Evolutionary conservation across 768 basidiomycete genomes (phyloP).

Genomic region (Coprinellus aureogranulatus): DNA sequence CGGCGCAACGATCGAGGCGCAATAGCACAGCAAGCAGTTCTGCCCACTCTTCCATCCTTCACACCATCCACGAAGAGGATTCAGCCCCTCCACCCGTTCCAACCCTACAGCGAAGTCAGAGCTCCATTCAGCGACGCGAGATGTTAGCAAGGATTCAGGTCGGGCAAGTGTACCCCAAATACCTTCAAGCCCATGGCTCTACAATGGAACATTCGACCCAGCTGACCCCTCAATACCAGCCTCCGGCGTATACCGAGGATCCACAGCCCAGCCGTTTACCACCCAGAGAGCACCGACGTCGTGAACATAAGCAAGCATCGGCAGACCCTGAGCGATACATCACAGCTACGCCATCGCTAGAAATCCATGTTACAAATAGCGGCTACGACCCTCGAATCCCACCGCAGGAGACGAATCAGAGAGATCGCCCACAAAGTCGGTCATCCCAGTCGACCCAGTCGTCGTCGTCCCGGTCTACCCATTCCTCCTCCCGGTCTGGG

Average conservation of each 20-base stretch:
- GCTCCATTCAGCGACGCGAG: background rate
- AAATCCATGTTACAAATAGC: no score
- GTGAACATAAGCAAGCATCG: no score
- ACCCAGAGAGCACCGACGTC: background rate
- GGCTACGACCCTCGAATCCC: no score
- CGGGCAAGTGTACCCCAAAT: slow-evolving; percentile 10
- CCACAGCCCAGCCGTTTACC: background rate
- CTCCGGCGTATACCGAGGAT: background rate
- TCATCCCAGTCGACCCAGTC: background rate
- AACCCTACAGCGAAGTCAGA: background rate
- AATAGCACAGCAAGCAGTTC: slow-evolving; percentile 5
- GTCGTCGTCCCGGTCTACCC: slow-evolving; percentile 7
- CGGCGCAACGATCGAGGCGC: background rate
- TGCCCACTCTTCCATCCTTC: background rate
- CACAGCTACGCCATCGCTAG: no score
- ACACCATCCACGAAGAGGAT: slow-evolving; percentile 10
- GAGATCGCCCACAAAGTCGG: background rate
- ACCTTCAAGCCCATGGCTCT: slow-evolving; percentile 1
- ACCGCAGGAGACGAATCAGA: no score
- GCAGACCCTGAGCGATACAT: no score
- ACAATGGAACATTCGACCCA: background rate
- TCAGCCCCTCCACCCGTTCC: background rate
- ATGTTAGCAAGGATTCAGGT: background rate
- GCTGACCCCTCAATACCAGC: background rate
- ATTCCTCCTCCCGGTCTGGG: background rate